phyloP scores from a whole-genome alignment of 768 basidiomycete genomes.

The Boletus speciosus region DNA sequence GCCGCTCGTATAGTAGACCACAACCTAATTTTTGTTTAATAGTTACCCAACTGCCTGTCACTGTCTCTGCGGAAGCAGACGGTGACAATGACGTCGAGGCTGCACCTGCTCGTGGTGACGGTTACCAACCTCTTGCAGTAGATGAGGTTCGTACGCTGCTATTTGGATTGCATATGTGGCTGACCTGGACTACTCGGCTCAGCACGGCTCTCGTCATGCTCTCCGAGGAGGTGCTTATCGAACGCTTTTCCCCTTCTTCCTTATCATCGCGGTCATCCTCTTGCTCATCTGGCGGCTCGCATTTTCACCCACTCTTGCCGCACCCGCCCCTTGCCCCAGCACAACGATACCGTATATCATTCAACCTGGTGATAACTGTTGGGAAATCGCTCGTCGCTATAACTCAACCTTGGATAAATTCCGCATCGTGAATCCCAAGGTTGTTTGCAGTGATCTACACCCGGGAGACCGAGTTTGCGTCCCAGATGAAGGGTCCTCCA shows the following conservation, averaged over 20 bases:
- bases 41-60: constrained; percentile 32
- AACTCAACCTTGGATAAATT: constrained; percentile 52
- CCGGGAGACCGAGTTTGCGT: constrained; percentile 62
- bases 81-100: constrained; percentile 52
- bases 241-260: constrained; percentile 69
- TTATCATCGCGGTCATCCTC: constrained; percentile 59
- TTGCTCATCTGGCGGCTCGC: constrained; percentile 64
- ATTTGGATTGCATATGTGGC: background rate
- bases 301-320: constrained; percentile 32
- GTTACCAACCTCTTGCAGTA: constrained; percentile 51
- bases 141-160: constrained; percentile 41
- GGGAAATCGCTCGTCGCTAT: constrained; percentile 52
- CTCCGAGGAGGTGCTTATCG: constrained; percentile 49
- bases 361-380: constrained; percentile 61
- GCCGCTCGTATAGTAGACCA: background rate
- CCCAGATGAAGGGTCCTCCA: constrained; percentile 40
- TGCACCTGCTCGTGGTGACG: constrained; percentile 50
- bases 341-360: constrained; percentile 45
- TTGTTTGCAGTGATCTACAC: constrained; percentile 55
- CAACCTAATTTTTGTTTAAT: background rate
- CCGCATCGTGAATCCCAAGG: constrained; percentile 46
- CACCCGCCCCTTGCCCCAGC: constrained; percentile 30
- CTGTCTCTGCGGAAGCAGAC: constrained; percentile 26
- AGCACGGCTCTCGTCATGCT: constrained; percentile 30
- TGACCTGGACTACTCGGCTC: constrained; percentile 24